Evolutionary conservation across 1,284 basidiomycete species (phyloP), one percentile per base, ranked within the genome.

Genomic region (Marasmius tenuissimus): DNA sequence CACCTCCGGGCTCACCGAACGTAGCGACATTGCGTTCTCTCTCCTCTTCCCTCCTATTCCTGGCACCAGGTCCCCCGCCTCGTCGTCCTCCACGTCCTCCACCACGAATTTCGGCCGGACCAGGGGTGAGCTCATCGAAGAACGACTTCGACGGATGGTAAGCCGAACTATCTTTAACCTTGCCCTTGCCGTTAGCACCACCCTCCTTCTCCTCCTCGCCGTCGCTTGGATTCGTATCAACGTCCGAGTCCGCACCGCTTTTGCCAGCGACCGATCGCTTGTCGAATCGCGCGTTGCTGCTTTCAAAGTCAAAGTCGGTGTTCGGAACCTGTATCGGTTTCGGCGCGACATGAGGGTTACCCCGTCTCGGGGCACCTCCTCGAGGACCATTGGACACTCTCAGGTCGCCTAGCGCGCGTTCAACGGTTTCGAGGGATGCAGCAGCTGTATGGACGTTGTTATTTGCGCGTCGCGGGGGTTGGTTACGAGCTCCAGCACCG

Each of bases 1-100:
- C 83, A 61, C 87, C 88, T 16, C 90, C 90, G 6, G 91, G 87
- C 71, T 92, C 91, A 4, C 91, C 91, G 78, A 93, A 93, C 12
- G 91, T 93, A 38, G 88, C 88, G 7, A 93, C 84, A 68, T 93
- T 93, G 73, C 84, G 83, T 72, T 91, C 89, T 62, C 90, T 75
- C 70, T 92, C 91, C 68, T 92, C 91, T 67, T 92, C 91, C 53
- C 91, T 73, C 65, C 90, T 81, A 67, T 86, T 90, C 22, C 86
- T 75, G 1, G 85, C 75, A 34, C 79, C 72, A 10, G 77, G 72
- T 11, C 77, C 71, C 22, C 71, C 74, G 9, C 76, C 74, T 49
- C 73, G 67, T 22, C 74, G 68, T 35, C 76, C 73, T 18, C 73
- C 11, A n/a, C 50, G 8, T 9, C 50, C 70, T 42, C 74, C 71